Base-by-base conservation (phyloP, 106 monocot species). In the Acorus calamus region DNA sequence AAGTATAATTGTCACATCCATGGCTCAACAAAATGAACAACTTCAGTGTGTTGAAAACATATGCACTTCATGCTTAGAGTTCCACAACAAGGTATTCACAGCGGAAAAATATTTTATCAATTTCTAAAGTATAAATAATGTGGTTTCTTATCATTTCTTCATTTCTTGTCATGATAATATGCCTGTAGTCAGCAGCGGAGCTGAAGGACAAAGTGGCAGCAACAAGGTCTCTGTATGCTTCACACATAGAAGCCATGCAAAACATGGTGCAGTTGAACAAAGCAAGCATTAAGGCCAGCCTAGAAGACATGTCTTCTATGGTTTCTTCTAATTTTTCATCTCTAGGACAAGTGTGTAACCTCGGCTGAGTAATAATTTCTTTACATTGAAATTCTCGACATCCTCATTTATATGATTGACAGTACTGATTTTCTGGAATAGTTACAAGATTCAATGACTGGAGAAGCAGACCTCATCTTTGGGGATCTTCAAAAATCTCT, bases 181-280 rank as follows among this genome's bases (percentile, higher is more conserved):
- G 28, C 52, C 52, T 71, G 60, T 61, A 99, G 98, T 83, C 85
- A 3, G 50, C 81, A 0, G 47, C 49, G 49, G 79, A 85, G 43
- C 49, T 99, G 48, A 83, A 77, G 54, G 71, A 79, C 61, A 84
- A 86, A 59, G 72, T 86, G 11, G 65, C 72, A 28, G 63, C 79
- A 64, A 73, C 92, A 64, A 78, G 66, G 55, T 61, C 74, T 59
- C 55, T 73, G 51, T 88, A 81, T 67, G 49, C 59, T 58, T 92
- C 88, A 44, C 92, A 99, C 51, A 63, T 92, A 14, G 92, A 99
- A 61, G 83, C 78, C 7, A 61, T 92, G 2, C 83, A 83, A 66
- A 99, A 99, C 78, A 71, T 77, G 49, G 85, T 99, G 44, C 83
- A 71, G 13, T 76, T 99, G 77, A 85, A 99, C 53, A 92, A 88